These are phyloP conservation scores for Malassezia globosa DNA, from an alignment of 1,284 basidiomycete genomes.

Conservation along the genomic window DNA sequence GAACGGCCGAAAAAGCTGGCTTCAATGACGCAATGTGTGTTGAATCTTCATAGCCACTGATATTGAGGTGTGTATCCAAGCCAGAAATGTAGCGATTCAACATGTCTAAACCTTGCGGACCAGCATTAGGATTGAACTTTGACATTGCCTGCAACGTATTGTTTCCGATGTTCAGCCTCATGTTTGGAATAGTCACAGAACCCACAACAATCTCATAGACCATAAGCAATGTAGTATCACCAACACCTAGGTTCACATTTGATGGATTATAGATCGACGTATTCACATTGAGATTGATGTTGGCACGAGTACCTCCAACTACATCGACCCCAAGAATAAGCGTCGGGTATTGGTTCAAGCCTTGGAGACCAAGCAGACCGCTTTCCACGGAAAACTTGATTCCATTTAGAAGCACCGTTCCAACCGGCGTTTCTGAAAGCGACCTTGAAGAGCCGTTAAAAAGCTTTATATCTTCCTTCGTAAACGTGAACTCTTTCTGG, in stretches of 20 bases:
- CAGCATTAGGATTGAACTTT: slow-evolving; percentile 55
- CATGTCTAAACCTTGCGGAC: slow-evolving; percentile 57
- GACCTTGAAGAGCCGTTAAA: slow-evolving; percentile 59
- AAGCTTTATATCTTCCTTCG: slow-evolving; percentile 55
- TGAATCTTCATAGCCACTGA: slow-evolving; percentile 55
- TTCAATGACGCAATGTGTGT: slow-evolving; percentile 57
- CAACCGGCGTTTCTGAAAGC: slow-evolving; percentile 59
- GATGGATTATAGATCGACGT: slow-evolving; percentile 60
- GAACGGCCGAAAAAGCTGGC: slow-evolving; percentile 57
- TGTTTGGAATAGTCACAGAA: slow-evolving; percentile 25
- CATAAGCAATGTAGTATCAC: slow-evolving; percentile 52
- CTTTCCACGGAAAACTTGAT: slow-evolving; percentile 67
- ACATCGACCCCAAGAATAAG: slow-evolving; percentile 61
- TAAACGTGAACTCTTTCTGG: slow-evolving; percentile 44
- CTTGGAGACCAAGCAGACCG: slow-evolving; percentile 57
- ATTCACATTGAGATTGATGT: slow-evolving; percentile 56
- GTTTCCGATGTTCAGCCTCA: slow-evolving; percentile 32
- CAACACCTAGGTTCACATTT: slow-evolving; percentile 54
- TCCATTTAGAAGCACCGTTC: slow-evolving; percentile 58
- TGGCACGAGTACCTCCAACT: slow-evolving; percentile 57
- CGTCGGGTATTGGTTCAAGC: slow-evolving; percentile 55
- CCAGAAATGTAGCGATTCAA: slow-evolving; percentile 61
- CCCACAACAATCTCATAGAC: slow-evolving; percentile 49
- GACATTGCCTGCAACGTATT: slow-evolving; percentile 39
- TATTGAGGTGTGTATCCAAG: slow-evolving; percentile 37